These are phyloP conservation scores for Cordyceps javanica DNA, from an alignment of 2,329 filamentous ascomycete species.

Conservation along the genomic window DNA sequence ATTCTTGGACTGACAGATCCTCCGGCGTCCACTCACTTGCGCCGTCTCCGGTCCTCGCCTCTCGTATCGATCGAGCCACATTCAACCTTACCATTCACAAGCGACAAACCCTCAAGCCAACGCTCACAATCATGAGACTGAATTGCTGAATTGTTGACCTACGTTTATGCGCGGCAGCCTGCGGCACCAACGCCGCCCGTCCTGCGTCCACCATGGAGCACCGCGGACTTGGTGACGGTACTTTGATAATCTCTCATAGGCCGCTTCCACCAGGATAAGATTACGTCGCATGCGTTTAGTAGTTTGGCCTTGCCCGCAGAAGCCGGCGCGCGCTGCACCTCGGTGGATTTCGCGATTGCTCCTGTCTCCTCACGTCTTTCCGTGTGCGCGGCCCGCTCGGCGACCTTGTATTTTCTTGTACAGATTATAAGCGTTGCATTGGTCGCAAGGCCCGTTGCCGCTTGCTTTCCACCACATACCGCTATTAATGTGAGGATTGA, in stretches of 20 bases:
- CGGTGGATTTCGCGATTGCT: neutral
- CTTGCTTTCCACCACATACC: neutral
- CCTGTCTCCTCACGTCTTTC: neutral
- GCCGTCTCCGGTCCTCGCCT: neutral
- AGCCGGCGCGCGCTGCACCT: neutral
- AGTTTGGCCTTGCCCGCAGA: neutral
- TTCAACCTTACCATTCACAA: neutral
- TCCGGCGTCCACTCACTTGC: neutral
- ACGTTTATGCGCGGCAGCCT: neutral
- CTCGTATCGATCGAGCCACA: neutral
- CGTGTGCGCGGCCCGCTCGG: neutral
- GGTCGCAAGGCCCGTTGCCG: neutral
- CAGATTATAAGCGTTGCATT: neutral
- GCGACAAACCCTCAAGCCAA: neutral
- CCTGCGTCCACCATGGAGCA: neutral
- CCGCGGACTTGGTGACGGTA: neutral
- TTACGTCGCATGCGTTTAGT: conserved; percentile 3
- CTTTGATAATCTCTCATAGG: neutral
- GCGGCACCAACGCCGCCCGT: neutral
- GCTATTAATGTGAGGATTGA: neutral
- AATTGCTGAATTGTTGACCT: too few relatives aligned
- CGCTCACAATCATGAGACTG: neutral
- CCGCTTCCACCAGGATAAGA: neutral
- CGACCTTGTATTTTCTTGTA: neutral
- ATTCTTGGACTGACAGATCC: neutral